Percentiles rank a stretch among this genome's conserved stretches.
Conservation (phyloP, 495 filamentous ascomycete species). For the Lindgomyces ingoldianus region DNA sequence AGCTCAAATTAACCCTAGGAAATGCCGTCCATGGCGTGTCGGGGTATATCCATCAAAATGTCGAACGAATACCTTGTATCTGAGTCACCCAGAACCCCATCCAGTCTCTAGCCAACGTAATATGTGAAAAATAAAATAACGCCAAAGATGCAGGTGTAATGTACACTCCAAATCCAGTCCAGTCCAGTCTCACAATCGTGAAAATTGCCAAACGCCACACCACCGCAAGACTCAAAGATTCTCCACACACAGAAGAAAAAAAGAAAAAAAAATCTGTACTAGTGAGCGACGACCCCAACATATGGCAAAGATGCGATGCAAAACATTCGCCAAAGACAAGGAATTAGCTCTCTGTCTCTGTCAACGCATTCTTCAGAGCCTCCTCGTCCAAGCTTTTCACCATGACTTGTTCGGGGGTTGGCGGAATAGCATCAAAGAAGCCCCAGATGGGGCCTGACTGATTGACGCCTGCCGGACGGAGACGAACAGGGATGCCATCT, state of each 20-base stretch:
- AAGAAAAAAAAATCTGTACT: background rate
- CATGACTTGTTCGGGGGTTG: conserved; percentile 29
- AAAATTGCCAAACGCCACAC: no score
- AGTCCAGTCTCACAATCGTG: no score
- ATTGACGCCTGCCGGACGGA: conserved; percentile 43
- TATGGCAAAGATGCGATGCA: background rate
- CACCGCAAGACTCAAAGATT: no score
- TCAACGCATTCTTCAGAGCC: conserved; percentile 40
- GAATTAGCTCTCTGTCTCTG: no score
- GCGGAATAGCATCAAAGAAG: conserved; percentile 39
- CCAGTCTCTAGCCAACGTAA: no score
- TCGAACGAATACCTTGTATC: no score
- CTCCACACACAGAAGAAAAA: no score
- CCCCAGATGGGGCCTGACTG: conserved; percentile 43
- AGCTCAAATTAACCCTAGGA: background rate
- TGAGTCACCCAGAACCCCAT: no score
- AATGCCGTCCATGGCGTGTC: background rate
- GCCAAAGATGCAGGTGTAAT: background rate
- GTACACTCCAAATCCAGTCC: background rate
- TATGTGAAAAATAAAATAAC: background rate
- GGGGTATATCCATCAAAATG: background rate
- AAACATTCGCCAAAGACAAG: no score
- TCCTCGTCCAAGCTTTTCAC: conserved; percentile 41
- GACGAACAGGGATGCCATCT: background rate
- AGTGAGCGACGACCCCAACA: background rate